A percentile compares a stretch with the other conserved stretches of the same genome.
Evolutionary conservation across 129 eudicot species (phyloP).

Genomic region (Mikania micrantha): DNA sequence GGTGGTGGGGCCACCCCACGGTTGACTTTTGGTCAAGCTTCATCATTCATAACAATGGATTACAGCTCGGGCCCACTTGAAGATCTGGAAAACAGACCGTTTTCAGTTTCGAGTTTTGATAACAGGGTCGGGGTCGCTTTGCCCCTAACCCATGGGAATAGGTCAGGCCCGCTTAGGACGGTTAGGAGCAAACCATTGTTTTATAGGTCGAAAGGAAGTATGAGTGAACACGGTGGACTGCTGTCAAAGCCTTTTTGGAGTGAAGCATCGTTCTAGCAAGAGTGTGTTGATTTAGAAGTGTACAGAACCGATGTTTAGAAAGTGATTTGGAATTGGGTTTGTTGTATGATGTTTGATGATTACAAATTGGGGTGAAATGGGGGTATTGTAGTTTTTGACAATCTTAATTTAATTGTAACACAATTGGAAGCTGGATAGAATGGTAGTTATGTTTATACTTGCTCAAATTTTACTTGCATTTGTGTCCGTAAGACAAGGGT

Average conservation of each 20-base stretch:
- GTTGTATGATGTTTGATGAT: constrained; percentile 31
- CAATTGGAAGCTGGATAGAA: constrained; percentile 25
- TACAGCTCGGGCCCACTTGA: constrained; percentile 74
- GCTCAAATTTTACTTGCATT: constrained; percentile 22
- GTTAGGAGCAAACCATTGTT: constrained; percentile 49
- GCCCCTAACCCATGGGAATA: constrained; percentile 46
- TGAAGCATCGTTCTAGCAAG: constrained; percentile 43
- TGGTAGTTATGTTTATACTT: constrained; percentile 25
- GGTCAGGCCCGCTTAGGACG: constrained; percentile 69
- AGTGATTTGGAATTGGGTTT: constrained; percentile 23
- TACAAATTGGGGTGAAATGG: constrained; percentile 17
- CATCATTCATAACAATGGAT: constrained; percentile 55
- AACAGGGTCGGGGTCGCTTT: constrained; percentile 14
- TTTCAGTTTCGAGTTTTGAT: constrained; percentile 50
- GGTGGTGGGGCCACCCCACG: constrained; percentile 33
- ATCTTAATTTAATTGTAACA: constrained; percentile 37
- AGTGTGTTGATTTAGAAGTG: constrained; percentile 40
- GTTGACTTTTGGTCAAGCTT: constrained; percentile 37
- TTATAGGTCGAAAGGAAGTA: constrained; percentile 58
- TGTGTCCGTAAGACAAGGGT: too few relatives aligned
- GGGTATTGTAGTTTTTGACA: constrained; percentile 37
- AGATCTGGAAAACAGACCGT: constrained; percentile 47
- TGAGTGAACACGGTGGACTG: constrained; percentile 66
- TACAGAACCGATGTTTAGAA: constrained; percentile 42
- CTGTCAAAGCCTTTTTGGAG: constrained; percentile 55